Conservation (phyloP, 2,329 filamentous ascomycete genomes). For the Aureobasidium pullulans region DNA sequence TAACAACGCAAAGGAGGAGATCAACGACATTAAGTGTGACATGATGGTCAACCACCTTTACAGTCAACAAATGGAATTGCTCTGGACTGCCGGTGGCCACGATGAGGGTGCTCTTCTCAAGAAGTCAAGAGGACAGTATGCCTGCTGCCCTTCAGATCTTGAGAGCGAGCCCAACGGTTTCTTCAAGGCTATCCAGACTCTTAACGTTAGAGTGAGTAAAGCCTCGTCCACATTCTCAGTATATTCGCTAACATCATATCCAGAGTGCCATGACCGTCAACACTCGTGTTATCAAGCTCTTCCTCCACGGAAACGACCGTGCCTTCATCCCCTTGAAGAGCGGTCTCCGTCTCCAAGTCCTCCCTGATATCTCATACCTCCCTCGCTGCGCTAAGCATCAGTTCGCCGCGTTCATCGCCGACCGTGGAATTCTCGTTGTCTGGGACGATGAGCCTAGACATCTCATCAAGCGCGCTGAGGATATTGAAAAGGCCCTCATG, state of each 20-base stretch:
- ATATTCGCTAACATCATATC: slow-evolving; percentile 11
- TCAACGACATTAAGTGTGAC: slow-evolving; percentile 50
- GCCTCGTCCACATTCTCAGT: neutral
- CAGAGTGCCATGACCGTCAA: slow-evolving; percentile 62
- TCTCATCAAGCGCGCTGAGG: slow-evolving; percentile 45
- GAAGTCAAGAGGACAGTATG: slow-evolving; percentile 43
- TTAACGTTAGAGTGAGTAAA: slow-evolving; percentile 49
- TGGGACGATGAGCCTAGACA: slow-evolving; percentile 57
- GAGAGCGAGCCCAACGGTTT: slow-evolving; percentile 40
- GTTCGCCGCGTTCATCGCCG: slow-evolving; percentile 57
- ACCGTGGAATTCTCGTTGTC: slow-evolving; percentile 51
- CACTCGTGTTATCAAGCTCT: slow-evolving; percentile 55
- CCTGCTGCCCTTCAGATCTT: slow-evolving; percentile 44
- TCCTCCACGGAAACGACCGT: slow-evolving; percentile 44
- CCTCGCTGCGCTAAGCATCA: slow-evolving; percentile 57
- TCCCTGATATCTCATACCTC: slow-evolving; percentile 50
- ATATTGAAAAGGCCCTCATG: slow-evolving; percentile 48
- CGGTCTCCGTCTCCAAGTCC: slow-evolving; percentile 55
- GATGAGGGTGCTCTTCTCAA: slow-evolving; percentile 52
- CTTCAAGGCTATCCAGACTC: slow-evolving; percentile 39
- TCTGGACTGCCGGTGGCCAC: slow-evolving; percentile 41
- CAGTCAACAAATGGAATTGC: slow-evolving; percentile 51
- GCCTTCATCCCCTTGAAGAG: slow-evolving; percentile 52
- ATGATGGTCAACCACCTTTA: slow-evolving; percentile 59
- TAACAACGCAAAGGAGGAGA: slow-evolving; percentile 36